Percentiles rank a stretch among this genome's conserved stretches.
Evolutionary conservation across 345 rosid genomes (phyloP).

Genomic region (Populus simonii): DNA sequence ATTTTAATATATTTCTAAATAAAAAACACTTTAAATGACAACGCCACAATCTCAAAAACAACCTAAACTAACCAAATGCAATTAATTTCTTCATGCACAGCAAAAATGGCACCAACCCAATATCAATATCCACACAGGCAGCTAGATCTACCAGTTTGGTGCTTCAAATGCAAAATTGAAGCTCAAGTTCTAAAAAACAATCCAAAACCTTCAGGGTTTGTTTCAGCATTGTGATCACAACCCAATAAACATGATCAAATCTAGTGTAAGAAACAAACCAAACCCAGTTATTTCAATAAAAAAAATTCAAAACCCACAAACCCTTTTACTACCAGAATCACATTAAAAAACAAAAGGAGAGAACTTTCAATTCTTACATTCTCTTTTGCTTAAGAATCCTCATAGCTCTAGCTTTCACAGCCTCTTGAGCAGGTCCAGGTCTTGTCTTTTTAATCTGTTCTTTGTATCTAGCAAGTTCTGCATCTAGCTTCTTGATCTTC

Average conservation of each 20-base stretch:
- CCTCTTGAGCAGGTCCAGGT: constrained; percentile 95
- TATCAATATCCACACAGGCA: background rate
- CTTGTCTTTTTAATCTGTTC: constrained; percentile 86
- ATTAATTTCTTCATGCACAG: background rate
- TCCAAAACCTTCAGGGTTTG: background rate
- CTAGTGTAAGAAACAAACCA: background rate
- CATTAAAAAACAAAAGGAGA: background rate
- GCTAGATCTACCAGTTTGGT: background rate
- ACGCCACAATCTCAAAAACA: too few species aligned
- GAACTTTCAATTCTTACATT: constrained; percentile 42
- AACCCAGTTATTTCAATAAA: background rate
- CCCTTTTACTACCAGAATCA: background rate
- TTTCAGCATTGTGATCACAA: background rate
- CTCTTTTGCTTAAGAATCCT: constrained; percentile 88
- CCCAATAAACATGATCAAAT: background rate
- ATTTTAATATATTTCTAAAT: too few species aligned
- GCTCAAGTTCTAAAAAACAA: background rate
- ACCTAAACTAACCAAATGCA: background rate
- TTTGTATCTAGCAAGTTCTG: constrained; percentile 65
- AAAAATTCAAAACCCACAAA: background rate
- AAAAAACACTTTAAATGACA: too few species aligned
- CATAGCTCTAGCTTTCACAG: constrained; percentile 84
- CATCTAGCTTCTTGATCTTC: constrained; percentile 73
- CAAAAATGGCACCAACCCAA: background rate
- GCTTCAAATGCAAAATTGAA: background rate